Evolutionary conservation across 2,329 filamentous ascomycete genomes (phyloP), one percentile per base, ranked within the genome.

Genomic region (Pezicula rhizophila): DNA sequence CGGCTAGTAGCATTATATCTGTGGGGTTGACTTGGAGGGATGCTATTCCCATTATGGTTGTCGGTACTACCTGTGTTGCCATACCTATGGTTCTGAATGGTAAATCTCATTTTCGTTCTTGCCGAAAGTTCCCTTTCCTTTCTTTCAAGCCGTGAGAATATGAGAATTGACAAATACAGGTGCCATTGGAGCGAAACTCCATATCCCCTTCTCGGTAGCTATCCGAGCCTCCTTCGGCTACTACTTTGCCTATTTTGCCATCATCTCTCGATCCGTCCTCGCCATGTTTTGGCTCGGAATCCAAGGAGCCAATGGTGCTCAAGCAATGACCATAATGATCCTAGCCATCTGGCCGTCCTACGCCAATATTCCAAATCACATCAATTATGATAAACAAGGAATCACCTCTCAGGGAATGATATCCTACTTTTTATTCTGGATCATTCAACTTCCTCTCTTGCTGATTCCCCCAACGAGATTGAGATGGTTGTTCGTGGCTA

Each of bases 281-380:
- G 72, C 71, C 23, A 70, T 75, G 60, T 74, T 77, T 58, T 77
- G 74, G 84, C 79, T 85, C 46, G 80, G 81, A 0, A 83, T 86
- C 42, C 80, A 85, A 55, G 79, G 77, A 37, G 79, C 80, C 51
- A 83, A 82, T 53, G 82, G 82, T 0, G 80, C 76, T 0, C 76
- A 78, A 42, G 68, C 65, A 55, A 64, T 72, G 28, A 69, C 67
- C 0, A 64, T 69, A 49, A 71, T 76, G 57, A 59, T 75, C 25
- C 63, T 60, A 3, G 68, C 72, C 10, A 70, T 73, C 45, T 82
- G 78, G 75, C 79, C 80, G 0, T 75, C 71, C 8, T 83, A 79
- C 54, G 63, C 70, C 1, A 67, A 68, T 1, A 67, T 82, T 10
- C 68, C 70, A 1, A 83, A 84, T 55, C 64, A 68, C 23, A 70